Evolutionary conservation across 306 rosid species (phyloP), one percentile per base, ranked within the genome.

Genomic region (Canavalia gladiata): DNA sequence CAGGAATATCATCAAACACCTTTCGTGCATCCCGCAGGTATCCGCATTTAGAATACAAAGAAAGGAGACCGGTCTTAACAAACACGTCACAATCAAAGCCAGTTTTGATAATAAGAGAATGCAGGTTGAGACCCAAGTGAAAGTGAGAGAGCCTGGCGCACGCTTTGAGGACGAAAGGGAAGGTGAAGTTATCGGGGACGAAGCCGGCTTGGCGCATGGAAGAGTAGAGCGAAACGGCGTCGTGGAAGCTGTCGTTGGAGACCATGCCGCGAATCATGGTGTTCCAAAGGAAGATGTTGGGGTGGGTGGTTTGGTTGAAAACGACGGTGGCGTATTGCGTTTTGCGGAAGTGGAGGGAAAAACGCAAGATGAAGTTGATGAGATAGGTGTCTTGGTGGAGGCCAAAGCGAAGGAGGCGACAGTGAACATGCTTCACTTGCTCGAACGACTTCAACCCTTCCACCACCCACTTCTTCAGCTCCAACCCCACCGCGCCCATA

Each of bases 181-280:
- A 92, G 37, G 97, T 89, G 37, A 83, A 92, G 82, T 80, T 81
- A 8, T 90, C 82, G 3, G 94, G 91, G 3, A 59, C 10, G 52
- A 81, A 42, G 1, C 82, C 87, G 0, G 64, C 25, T 6, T 28
- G 50, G 57, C 86, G 85, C 94, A 92, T 88, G n/a, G 88, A 90
- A 0, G 58, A 0, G 41, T 78, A 90, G 28, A 87, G 58, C 0
- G 56, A 68, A 64, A 90, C 49, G 11, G 87, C 92, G 1, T 84
- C 84, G n/a, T 64, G 45, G 60, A 89, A 90, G 57, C 78, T 50
- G n/a, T 90, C 88, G 30, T 81, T 81, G 11, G 90, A 85, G 7
- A 91, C 94, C 57, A 87, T 55, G 49, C 94, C 94, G 0, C 91
- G 95, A 18, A 92, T 85, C 80, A 90, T 66, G n/a, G 97, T 87